These are phyloP conservation scores for Fusarium sp. DNA, from an alignment of 2,329 filamentous ascomycete species.

Conservation along the genomic window DNA sequence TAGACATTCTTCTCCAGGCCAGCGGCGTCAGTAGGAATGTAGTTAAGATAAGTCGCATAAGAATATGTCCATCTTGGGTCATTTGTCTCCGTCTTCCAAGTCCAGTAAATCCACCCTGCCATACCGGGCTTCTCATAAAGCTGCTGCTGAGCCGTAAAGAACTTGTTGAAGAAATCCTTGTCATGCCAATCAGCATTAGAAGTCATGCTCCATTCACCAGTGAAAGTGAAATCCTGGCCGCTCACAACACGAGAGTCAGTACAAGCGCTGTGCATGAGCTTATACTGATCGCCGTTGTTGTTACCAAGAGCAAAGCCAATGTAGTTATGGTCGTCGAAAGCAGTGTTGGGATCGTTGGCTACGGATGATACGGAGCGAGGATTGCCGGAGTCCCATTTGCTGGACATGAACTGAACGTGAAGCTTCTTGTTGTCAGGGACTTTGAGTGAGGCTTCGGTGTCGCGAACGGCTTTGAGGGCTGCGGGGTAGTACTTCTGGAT, in stretches of 20 bases:
- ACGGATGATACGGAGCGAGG: constrained; percentile 5
- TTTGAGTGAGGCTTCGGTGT: neutral
- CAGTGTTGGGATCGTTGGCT: constrained; percentile 10
- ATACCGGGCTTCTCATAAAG: constrained; percentile 34
- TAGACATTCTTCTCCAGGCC: constrained; percentile 34
- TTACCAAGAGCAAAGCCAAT: constrained; percentile 23
- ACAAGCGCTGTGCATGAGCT: constrained; percentile 33
- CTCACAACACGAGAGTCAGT: constrained; percentile 17
- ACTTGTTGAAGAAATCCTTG: constrained; percentile 27
- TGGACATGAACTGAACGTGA: constrained; percentile 38
- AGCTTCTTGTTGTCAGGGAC: constrained; percentile 18
- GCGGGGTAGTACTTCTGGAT: constrained; percentile 29
- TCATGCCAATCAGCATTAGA: constrained; percentile 27
- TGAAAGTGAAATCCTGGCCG: constrained; percentile 27
- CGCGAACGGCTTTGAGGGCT: constrained; percentile 25
- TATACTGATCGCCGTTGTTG: neutral
- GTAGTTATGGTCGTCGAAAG: constrained; percentile 37
- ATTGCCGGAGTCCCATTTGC: constrained; percentile 35
- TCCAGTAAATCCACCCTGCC: constrained; percentile 35
- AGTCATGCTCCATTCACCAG: constrained; percentile 38
- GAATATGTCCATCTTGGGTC: constrained; percentile 37
- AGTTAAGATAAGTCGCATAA: constrained; percentile 19
- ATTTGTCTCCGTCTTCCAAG: constrained; percentile 34
- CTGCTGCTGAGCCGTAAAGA: constrained; percentile 36
- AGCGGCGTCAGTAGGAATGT: constrained; percentile 32